Conservation (phyloP, 2,329 filamentous ascomycete genomes). For the Tolypocladium inflatum region DNA sequence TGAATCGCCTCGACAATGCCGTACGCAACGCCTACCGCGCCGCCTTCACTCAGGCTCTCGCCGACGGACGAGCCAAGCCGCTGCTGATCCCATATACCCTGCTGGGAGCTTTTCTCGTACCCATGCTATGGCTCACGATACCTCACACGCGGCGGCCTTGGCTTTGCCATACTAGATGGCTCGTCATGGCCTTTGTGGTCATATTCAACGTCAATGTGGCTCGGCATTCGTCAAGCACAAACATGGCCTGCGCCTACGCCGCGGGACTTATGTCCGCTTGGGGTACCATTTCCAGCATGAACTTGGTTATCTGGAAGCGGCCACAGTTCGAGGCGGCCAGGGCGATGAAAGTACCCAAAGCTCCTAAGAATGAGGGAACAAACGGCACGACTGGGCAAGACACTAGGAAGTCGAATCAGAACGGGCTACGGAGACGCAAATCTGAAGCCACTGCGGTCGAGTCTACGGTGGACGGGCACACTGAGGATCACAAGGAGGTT, state of each 20-base stretch:
- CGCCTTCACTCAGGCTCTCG: slow-evolving; percentile 24
- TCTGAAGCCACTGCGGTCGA: background rate
- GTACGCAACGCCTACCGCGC: slow-evolving; percentile 23
- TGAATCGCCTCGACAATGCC: slow-evolving; percentile 13
- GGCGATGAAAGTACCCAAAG: slow-evolving; percentile 23
- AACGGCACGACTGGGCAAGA: background rate
- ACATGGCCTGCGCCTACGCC: slow-evolving; percentile 40
- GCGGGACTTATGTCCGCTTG: slow-evolving; percentile 40
- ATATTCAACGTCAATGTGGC: slow-evolving; percentile 34
- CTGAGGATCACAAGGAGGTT: slow-evolving; percentile 22
- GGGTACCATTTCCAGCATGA: slow-evolving; percentile 38
- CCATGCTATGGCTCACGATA: slow-evolving; percentile 44
- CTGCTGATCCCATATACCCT: slow-evolving; percentile 44
- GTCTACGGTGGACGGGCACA: too few species aligned
- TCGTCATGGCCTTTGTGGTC: slow-evolving; percentile 33
- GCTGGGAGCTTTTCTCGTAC: slow-evolving; percentile 36
- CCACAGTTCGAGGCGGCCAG: slow-evolving; percentile 49
- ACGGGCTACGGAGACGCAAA: slow-evolving; percentile 11
- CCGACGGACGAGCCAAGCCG: slow-evolving; percentile 31
- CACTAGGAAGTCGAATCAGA: background rate
- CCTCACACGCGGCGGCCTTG: slow-evolving; percentile 41
- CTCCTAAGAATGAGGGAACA: background rate
- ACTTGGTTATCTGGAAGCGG: slow-evolving; percentile 41
- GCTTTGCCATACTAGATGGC: slow-evolving; percentile 39
- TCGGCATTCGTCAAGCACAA: slow-evolving; percentile 35